phyloP scores from a whole-genome alignment of 192 early-diverging fungal species.

The Thoreauomyces humboldtii region DNA sequence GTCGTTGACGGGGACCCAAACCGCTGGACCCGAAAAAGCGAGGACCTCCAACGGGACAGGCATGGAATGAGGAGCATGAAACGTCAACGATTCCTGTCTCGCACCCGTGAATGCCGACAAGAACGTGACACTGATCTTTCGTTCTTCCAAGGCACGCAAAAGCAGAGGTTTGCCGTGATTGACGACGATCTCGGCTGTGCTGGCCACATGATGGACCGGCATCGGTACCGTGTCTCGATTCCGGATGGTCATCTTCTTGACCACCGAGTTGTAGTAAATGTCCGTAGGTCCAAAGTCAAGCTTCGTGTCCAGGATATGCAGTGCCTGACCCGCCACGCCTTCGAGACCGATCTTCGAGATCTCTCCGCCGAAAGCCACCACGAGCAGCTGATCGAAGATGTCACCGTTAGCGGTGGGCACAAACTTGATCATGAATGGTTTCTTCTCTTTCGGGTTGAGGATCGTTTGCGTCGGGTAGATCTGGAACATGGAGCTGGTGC shows the following conservation, averaged over 20 bases:
- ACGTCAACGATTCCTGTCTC: constrained; percentile 37
- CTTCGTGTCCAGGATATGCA: constrained; percentile 42
- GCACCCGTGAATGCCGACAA: constrained; percentile 38
- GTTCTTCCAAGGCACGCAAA: constrained; percentile 39
- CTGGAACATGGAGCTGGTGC: constrained; percentile 29
- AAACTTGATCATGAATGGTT: constrained; percentile 40
- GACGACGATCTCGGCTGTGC: constrained; percentile 45
- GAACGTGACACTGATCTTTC: constrained; percentile 37
- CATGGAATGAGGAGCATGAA: constrained; percentile 38
- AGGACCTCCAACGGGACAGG: constrained; percentile 24
- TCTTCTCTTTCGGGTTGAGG: constrained; percentile 44
- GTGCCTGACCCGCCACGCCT: constrained; percentile 29
- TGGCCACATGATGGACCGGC: constrained; percentile 32
- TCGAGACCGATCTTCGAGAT: constrained; percentile 20
- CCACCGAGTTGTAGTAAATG: constrained; percentile 42
- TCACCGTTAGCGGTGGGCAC: constrained; percentile 22
- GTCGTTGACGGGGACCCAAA: constrained; percentile 45
- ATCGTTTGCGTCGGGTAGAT: constrained; percentile 36
- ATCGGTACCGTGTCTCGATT: constrained; percentile 30
- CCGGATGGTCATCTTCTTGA: constrained; percentile 33
- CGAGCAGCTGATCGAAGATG: constrained; percentile 31
- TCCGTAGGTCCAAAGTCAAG: constrained; percentile 58
- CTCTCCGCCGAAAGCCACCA: constrained; percentile 47
- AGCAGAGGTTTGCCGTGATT: constrained; percentile 34
- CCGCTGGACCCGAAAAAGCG: constrained; percentile 44